phyloP scores from a whole-genome alignment of 2,329 filamentous ascomycete species.

The Didymellaceae sp. region DNA sequence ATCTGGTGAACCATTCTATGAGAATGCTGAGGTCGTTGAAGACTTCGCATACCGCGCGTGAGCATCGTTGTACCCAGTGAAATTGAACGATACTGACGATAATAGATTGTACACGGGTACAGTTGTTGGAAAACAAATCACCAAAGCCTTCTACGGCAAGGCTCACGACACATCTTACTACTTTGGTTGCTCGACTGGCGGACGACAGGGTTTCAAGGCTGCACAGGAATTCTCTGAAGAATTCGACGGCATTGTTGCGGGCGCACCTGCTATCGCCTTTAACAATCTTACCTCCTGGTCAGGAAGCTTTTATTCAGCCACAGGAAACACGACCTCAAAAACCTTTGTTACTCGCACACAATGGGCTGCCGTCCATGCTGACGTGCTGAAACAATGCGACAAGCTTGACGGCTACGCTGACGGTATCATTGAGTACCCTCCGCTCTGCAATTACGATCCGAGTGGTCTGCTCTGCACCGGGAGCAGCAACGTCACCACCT shows the following conservation, averaged over 20 bases:
- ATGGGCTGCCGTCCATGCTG: slow-evolving; percentile 51
- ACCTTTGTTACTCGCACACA: slow-evolving; percentile 49
- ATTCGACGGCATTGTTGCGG: slow-evolving; percentile 48
- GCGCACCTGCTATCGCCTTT: slow-evolving; percentile 44
- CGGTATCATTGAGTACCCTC: slow-evolving; percentile 56
- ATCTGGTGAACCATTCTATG: slow-evolving; percentile 55
- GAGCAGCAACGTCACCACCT: slow-evolving; percentile 45
- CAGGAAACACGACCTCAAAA: slow-evolving; percentile 34
- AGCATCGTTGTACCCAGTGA: slow-evolving; percentile 3
- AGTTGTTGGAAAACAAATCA: slow-evolving; percentile 51
- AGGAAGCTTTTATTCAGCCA: slow-evolving; percentile 41
- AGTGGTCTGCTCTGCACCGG: slow-evolving; percentile 47
- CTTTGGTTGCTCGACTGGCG: slow-evolving; percentile 47
- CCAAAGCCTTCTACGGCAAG: slow-evolving; percentile 50
- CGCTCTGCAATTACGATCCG: slow-evolving; percentile 53
- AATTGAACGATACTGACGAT: not conserved
- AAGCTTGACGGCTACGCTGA: slow-evolving; percentile 57
- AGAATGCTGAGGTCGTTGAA: slow-evolving; percentile 54
- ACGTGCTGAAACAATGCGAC: slow-evolving; percentile 59
- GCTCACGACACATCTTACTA: slow-evolving; percentile 51
- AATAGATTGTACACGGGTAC: slow-evolving; percentile 41
- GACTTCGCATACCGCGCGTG: slow-evolving; percentile 57
- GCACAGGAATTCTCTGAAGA: slow-evolving; percentile 45
- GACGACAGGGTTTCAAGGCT: slow-evolving; percentile 46
- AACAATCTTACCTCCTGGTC: slow-evolving; percentile 45